Evolutionary conservation across 345 rosid genomes (phyloP), one percentile per base, ranked within the genome.

Genomic region (Melaleuca quinquenervia): DNA sequence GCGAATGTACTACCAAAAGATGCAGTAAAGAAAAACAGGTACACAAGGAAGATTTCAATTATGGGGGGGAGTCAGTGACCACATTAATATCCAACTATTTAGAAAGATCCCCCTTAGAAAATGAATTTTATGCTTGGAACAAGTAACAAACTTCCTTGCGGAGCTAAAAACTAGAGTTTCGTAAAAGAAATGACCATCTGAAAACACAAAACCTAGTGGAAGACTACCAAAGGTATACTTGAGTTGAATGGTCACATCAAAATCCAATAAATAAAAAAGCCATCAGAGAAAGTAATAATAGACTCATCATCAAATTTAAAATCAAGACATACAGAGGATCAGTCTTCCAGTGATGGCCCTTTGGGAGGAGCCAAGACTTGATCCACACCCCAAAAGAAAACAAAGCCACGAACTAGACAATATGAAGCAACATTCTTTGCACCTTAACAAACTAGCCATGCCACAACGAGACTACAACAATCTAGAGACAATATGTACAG

Each of bases 171-270:
- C 52, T 41, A 45, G 52, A 50, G 15, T 80, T 41, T 62, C 75
- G 29, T 62, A 62, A 62, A 21, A 7, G 44, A 62, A 15, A 41
- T 49, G 51, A 78, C 51, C 6, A 56, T 52, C 78, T 22, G 50
- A 48, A 58, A 52, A 83, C 50, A 80, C 53, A 15, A 52, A 49
- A 53, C 36, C 85, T 41, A 48, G 53, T 22, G 87, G 12, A 82
- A 60, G 89, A 95, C 49, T 78, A 41, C 82, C 50, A 60, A 60
- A 60, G 74, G 74, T 60, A n/a, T 60, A 60, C 20, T 60, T 1
- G 20, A 60, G 74, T 60, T 14, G 18, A 27, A 60, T 27, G 41
- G 7, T 60, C 41, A 27, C 41, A 13, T 13, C 74, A 60, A 27
- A 60, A 60, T 60, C 18, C 18, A 27, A 27, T 27, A 27, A 60